A percentile compares a stretch with the other conserved stretches of the same genome.
Conservation (phyloP, 2,329 filamentous ascomycete species). For the Rosellinia necatrix region DNA sequence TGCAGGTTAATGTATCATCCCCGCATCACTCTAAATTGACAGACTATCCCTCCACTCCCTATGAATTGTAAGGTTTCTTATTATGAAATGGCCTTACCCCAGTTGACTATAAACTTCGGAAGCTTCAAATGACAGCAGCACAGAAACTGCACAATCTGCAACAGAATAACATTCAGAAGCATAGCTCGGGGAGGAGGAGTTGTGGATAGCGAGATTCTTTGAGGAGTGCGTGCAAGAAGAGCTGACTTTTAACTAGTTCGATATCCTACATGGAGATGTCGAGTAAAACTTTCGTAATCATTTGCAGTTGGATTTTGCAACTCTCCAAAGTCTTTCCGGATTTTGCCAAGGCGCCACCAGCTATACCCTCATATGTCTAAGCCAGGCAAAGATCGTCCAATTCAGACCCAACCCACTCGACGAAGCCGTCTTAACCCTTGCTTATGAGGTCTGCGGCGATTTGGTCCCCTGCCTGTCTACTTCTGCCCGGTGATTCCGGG, state of each 20-base stretch:
- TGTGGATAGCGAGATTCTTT: slow-evolving; percentile 4
- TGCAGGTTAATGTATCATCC: not conserved
- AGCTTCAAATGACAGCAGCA: slow-evolving; percentile 2
- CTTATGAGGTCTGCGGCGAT: slow-evolving; percentile 5
- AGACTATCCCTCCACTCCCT: not conserved
- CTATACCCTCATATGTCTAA: slow-evolving; percentile 5
- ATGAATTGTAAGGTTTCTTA: slow-evolving; percentile 2
- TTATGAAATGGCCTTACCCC: slow-evolving; percentile 3
- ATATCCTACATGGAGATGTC: not conserved
- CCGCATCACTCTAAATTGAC: not conserved
- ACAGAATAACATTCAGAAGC: slow-evolving; percentile 1
- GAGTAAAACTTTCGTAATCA: slow-evolving; percentile 3
- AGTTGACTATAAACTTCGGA: slow-evolving; percentile 1
- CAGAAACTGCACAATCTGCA: slow-evolving; percentile 1
- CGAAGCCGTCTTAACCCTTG: slow-evolving; percentile 6
- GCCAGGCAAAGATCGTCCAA: slow-evolving; percentile 4
- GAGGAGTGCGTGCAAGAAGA: slow-evolving; percentile 1
- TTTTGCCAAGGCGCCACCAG: not conserved
- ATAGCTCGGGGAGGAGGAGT: slow-evolving; percentile 3
- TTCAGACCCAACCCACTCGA: slow-evolving; percentile 1
- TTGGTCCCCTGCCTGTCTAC: slow-evolving; percentile 6
- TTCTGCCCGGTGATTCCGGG: slow-evolving; percentile 1
- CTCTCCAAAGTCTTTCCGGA: no score
- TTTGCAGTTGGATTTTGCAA: no score
- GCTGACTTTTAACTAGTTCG: no score